Conservation (phyloP, 1,139 yeast species). For the Magnusiomyces suaveolens region DNA sequence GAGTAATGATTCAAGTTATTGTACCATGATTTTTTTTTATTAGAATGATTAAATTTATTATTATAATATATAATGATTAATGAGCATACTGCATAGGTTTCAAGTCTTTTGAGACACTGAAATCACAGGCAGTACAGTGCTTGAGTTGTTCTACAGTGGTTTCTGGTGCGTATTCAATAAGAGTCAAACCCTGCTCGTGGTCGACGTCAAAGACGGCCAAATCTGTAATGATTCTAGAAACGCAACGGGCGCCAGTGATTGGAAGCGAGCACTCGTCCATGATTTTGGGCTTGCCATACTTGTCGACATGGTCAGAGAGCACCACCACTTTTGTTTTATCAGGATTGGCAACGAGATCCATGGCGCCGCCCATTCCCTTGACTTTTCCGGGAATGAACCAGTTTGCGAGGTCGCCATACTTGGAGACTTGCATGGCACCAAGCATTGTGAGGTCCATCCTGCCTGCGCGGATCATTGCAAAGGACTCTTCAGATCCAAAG, state of each 20-base stretch:
- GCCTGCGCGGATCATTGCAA: slow-evolving; percentile 41
- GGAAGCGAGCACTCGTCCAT: slow-evolving; percentile 37
- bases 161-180: slow-evolving; percentile 35
- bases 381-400: slow-evolving; percentile 42
- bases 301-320: slow-evolving; percentile 39
- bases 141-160: slow-evolving; percentile 34
- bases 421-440: slow-evolving; percentile 40
- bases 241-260: slow-evolving; percentile 39
- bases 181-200: slow-evolving; percentile 31
- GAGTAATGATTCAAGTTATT: neutral
- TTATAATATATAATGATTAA: neutral
- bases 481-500: slow-evolving; percentile 41
- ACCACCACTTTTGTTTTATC: slow-evolving; percentile 37
- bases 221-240: slow-evolving; percentile 39
- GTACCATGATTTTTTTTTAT: neutral
- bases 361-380: slow-evolving; percentile 45
- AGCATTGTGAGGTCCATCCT: slow-evolving; percentile 36
- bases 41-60: neutral
- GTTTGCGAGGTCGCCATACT: slow-evolving; percentile 39
- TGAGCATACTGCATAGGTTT: slow-evolving; percentile 17
- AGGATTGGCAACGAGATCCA: slow-evolving; percentile 43
- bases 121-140: slow-evolving; percentile 34
- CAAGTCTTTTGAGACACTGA: slow-evolving; percentile 31
- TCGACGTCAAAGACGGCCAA: slow-evolving; percentile 40
- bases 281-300: slow-evolving; percentile 36